Evolutionary conservation across 1,139 yeast genomes (phyloP).

Genomic region (Blastobotrys indianensis): DNA sequence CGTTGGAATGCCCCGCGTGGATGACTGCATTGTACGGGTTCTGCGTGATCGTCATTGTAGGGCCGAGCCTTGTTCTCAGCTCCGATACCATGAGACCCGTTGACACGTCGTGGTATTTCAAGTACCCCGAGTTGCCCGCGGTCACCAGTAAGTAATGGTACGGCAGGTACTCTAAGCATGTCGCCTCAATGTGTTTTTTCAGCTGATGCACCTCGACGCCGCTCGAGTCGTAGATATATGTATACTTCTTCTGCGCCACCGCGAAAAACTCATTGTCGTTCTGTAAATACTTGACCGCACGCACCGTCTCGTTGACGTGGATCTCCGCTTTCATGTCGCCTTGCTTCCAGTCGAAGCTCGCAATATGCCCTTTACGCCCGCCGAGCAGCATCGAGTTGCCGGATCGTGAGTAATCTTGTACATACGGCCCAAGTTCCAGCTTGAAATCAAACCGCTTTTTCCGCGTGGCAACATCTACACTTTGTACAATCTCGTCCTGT

Average conservation of each 20-base stretch:
- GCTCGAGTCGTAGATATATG: slow-evolving; percentile 82
- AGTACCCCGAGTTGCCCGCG: slow-evolving; percentile 81
- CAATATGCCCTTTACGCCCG: slow-evolving; percentile 91
- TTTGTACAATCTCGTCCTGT: slow-evolving; percentile 70
- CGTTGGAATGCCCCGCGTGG: slow-evolving; percentile 91
- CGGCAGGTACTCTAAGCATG: slow-evolving; percentile 79
- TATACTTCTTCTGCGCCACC: slow-evolving; percentile 92
- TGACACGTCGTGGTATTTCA: slow-evolving; percentile 91
- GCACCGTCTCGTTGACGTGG: slow-evolving; percentile 79
- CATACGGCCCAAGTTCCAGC: slow-evolving; percentile 84
- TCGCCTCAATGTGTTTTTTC: slow-evolving; percentile 83
- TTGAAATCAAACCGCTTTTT: slow-evolving; percentile 70
- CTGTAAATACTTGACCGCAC: slow-evolving; percentile 85
- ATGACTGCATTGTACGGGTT: slow-evolving; percentile 95
- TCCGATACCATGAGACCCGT: slow-evolving; percentile 86
- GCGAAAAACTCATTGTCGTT: slow-evolving; percentile 86
- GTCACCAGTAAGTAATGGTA: slow-evolving; percentile 85
- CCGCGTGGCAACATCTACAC: slow-evolving; percentile 69
- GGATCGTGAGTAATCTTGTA: slow-evolving; percentile 72
- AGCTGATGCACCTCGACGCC: slow-evolving; percentile 91
- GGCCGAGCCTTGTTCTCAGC: slow-evolving; percentile 80
- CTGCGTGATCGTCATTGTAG: slow-evolving; percentile 80
- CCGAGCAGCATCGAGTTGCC: slow-evolving; percentile 83
- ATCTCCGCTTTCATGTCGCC: slow-evolving; percentile 79
- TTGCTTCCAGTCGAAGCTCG: slow-evolving; percentile 92